Conservation (phyloP, 257 asterid species). For the Penstemon barbatus region DNA sequence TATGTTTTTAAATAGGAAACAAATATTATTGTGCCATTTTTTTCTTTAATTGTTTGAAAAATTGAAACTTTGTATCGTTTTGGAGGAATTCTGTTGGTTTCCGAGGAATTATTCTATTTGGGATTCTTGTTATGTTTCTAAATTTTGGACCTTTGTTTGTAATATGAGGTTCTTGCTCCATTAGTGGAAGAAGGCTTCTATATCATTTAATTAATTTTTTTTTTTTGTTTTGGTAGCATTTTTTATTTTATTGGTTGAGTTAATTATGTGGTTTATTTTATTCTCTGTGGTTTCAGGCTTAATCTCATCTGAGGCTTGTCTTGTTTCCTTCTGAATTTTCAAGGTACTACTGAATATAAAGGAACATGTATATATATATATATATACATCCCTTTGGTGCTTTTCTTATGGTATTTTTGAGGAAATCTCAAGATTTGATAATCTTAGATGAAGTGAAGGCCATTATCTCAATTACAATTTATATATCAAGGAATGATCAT, state of each 20-base stretch:
- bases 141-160: background rate
- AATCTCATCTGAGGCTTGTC: slow-evolving; percentile 14
- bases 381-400: too few species aligned
- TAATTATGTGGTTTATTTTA: background rate
- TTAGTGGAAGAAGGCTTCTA: background rate
- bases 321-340: slow-evolving; percentile 21
- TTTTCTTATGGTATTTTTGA: slow-evolving; percentile 4
- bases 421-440: background rate
- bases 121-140: slow-evolving; percentile 3
- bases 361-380: background rate
- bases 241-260: slow-evolving; percentile 8
- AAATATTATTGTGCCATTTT: slow-evolving; percentile 8
- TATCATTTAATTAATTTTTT: slow-evolving; percentile 3
- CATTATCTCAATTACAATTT: too few species aligned
- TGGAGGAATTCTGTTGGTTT: background rate
- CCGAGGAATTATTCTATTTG: background rate
- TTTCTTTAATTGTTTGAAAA: slow-evolving; percentile 14
- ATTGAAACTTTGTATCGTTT: slow-evolving; percentile 3
- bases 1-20: slow-evolving; percentile 10
- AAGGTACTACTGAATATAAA: slow-evolving; percentile 15
- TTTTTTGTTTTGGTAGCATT: slow-evolving; percentile 4
- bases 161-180: too few species aligned
- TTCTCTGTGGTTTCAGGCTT: slow-evolving; percentile 23
- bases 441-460: background rate
- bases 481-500: too few species aligned